phyloP scores from a whole-genome alignment of 129 eudicot species.

The Escallonia rubra region DNA sequence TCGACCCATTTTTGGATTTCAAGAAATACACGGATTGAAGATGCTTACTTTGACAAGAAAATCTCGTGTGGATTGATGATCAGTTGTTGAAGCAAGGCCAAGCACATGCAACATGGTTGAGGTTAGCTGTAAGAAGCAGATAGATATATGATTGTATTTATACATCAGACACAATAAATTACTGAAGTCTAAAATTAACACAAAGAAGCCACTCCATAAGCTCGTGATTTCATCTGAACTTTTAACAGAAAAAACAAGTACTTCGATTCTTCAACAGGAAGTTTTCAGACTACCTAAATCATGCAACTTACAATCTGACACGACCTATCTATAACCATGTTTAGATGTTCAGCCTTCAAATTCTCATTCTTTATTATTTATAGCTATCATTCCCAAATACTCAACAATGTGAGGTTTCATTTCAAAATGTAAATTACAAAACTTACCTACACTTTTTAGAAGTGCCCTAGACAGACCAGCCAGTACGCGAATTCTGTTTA shows the following conservation, averaged over 20 bases:
- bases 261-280: background rate
- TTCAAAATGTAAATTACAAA: no score
- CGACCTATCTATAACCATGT: no score
- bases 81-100: conserved; percentile 60
- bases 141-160: no score
- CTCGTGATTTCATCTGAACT: background rate
- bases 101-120: conserved; percentile 89
- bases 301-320: no score
- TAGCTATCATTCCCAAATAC: no score
- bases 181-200: background rate
- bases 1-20: background rate
- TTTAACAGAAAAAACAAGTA: background rate
- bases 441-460: no score
- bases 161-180: background rate
- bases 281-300: background rate
- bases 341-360: background rate
- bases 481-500: no score
- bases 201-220: background rate
- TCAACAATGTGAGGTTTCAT: no score
- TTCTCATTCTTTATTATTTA: background rate
- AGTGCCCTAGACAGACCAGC: no score
- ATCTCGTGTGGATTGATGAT: conserved; percentile 40
- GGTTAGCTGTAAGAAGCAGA: conserved; percentile 57
- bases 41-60: conserved; percentile 63
- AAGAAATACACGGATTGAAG: background rate